Conservation (phyloP, 2,329 filamentous ascomycete species). For the Penicillium olsonii region DNA sequence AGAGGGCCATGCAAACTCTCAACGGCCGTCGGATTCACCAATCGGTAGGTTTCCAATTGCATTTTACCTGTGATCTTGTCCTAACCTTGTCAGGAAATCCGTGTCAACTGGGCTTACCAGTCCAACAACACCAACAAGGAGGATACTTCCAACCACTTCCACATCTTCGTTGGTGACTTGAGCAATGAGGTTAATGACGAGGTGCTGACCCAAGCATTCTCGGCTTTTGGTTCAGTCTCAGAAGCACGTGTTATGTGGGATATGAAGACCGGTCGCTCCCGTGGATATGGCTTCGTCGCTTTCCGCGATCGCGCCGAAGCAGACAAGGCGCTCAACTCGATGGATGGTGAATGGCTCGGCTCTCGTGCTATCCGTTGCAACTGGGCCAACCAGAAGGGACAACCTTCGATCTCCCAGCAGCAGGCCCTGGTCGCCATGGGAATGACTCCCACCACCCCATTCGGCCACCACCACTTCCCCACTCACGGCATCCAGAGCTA, state of each 20-base stretch:
- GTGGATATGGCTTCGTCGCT: conserved; percentile 96
- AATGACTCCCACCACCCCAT: conserved; percentile 95
- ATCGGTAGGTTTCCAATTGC: conserved; percentile 57
- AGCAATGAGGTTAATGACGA: conserved; percentile 99
- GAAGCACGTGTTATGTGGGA: conserved; percentile 99
- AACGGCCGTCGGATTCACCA: conserved; percentile 96
- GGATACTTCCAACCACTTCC: conserved; percentile 96
- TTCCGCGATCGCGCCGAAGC: conserved; percentile 93
- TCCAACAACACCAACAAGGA: conserved; percentile 93
- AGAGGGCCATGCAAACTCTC: conserved; percentile 94
- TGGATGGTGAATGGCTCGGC: conserved; percentile 99
- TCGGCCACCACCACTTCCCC: conserved; percentile 96
- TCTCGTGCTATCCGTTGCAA: conserved; percentile 98
- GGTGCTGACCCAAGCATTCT: conserved; percentile 88
- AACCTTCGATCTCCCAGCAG: conserved; percentile 96
- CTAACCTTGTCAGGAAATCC: conserved; percentile 72
- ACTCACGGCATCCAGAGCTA: conserved; percentile 96
- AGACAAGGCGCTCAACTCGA: conserved; percentile 92
- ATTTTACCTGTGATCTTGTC: background rate
- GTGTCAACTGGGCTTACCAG: conserved; percentile 99
- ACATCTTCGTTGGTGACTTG: conserved; percentile 96
- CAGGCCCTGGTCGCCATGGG: conserved; percentile 97
- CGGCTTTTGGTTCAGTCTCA: conserved; percentile 90
- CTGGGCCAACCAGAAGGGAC: conserved; percentile 99
- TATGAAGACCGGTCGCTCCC: conserved; percentile 98